Base-by-base conservation (phyloP, 495 filamentous ascomycete genomes). In the Neurospora africana region DNA sequence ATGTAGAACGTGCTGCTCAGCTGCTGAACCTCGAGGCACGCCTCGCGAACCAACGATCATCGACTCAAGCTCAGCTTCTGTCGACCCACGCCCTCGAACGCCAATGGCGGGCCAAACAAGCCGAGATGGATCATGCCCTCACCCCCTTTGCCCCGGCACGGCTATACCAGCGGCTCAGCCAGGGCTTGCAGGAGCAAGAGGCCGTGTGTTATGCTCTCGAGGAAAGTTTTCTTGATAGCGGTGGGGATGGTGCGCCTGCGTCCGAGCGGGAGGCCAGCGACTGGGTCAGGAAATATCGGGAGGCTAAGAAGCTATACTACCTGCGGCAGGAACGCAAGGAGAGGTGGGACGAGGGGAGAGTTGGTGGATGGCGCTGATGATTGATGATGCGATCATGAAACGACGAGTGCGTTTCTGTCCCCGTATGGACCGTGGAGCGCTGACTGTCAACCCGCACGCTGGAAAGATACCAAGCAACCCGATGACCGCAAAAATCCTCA, bases 271-370 rank as follows among this genome's bases (percentile, higher is more conserved):
- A 97, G 83, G 89, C 91, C 70, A 81, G 83, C 19, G 94, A 97
- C 75, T 97, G 94, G 90, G 89, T 95, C 43, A 86, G 89, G 75
- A 82, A 93, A 77, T 91, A 95, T 75, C 84, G 92, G 72, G 92
- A 90, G 71, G 90, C 90, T 53, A 91, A 90, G 78, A 91, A 91
- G 74, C 81, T 90, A 73, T 88, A 90, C 70, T 93, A 92, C 72
- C 85, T 92, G 17, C 84, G 93, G 65, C 88, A 87, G 76, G 94
- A 97, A 83, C 86, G 91, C 70, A 95, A 91, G 81, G 92, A 92
- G 75, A 84, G 95, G 77, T 97, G 95, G 95, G 94, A 97, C 83
- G 94, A 97, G 80, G 93, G 94, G 35, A 87, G 94, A 72, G 93
- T 97, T 71, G 94, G 94, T 1, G 94, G 94, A 0, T 97, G 94